Conservation (phyloP, 371 early-diverging fungal species). For the Batkoa obscura region DNA sequence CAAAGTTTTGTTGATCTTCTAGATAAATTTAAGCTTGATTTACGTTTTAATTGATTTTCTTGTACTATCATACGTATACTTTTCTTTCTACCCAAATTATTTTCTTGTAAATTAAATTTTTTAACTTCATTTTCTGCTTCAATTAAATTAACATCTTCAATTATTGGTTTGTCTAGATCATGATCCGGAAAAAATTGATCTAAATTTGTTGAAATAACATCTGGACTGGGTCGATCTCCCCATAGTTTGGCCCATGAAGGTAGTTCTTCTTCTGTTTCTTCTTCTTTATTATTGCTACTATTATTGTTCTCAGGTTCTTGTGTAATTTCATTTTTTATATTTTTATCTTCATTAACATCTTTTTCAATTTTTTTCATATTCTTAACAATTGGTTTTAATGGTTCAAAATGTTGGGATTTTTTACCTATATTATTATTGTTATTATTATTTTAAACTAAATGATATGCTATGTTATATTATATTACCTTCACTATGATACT, state of each 20-base stretch:
- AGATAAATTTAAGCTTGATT: not conserved
- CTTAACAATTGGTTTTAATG: too few relatives aligned
- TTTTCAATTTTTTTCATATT: too few relatives aligned
- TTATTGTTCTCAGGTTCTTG: not conserved
- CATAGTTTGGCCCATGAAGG: conserved; percentile 13
- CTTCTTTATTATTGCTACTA: not conserved
- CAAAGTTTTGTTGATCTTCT: conserved; percentile 5
- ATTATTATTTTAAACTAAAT: too few relatives aligned
- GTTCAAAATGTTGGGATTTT: too few relatives aligned
- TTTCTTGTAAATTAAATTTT: not conserved
- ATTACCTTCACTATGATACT: not conserved
- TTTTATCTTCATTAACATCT: too few relatives aligned
- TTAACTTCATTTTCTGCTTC: not conserved
- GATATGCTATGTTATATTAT: too few relatives aligned
- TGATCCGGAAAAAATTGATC: conserved; percentile 57
- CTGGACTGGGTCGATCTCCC: conserved; percentile 56
- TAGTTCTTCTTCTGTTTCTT: too few relatives aligned
- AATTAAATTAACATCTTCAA: conserved; percentile 3
- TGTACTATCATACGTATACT: conserved; percentile 8
- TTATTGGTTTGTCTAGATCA: conserved; percentile 51
- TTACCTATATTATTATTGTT: too few relatives aligned
- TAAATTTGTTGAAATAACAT: conserved; percentile 46
- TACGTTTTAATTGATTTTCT: not conserved
- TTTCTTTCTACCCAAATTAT: conserved; percentile 1
- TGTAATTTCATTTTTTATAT: not conserved